These are phyloP conservation scores for Teunomyces tritomae DNA, from an alignment of 805 yeast genomes.

Conservation along the genomic window DNA sequence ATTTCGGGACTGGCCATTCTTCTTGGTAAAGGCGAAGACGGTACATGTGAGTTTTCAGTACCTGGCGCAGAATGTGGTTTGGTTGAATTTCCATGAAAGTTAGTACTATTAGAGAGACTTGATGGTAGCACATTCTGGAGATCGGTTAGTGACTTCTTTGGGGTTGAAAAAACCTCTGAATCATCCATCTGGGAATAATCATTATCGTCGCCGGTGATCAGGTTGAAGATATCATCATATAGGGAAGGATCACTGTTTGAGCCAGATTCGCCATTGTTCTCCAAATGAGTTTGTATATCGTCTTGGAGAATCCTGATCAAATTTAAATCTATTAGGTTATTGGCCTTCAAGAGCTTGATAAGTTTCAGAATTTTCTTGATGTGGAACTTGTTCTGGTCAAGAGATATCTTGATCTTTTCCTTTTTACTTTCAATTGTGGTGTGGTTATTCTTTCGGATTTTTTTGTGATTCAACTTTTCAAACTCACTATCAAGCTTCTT, in stretches of 20 bases:
- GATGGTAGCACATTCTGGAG: not conserved
- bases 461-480: constrained; percentile 39
- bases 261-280: constrained; percentile 38
- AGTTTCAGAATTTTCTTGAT: constrained; percentile 32
- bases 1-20: constrained; percentile 23
- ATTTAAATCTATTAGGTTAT: constrained; percentile 26
- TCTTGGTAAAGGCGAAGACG: constrained; percentile 10
- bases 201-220: constrained; percentile 10
- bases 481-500: constrained; percentile 38
- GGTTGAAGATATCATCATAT: constrained; percentile 40
- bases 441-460: constrained; percentile 36
- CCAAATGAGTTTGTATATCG: constrained; percentile 37
- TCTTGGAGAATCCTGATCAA: constrained; percentile 36
- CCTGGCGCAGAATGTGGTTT: not conserved
- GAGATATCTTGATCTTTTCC: constrained; percentile 35
- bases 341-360: constrained; percentile 26
- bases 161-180: constrained; percentile 10
- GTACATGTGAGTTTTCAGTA: not conserved
- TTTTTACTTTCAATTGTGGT: constrained; percentile 38
- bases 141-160: constrained; percentile 4
- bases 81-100: not conserved
- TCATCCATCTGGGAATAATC: constrained; percentile 12
- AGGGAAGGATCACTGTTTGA: constrained; percentile 37
- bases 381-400: constrained; percentile 35
- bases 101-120: not conserved